phyloP scores from a whole-genome alignment of 2,329 filamentous ascomycete genomes.

The Didymella glomerata region DNA sequence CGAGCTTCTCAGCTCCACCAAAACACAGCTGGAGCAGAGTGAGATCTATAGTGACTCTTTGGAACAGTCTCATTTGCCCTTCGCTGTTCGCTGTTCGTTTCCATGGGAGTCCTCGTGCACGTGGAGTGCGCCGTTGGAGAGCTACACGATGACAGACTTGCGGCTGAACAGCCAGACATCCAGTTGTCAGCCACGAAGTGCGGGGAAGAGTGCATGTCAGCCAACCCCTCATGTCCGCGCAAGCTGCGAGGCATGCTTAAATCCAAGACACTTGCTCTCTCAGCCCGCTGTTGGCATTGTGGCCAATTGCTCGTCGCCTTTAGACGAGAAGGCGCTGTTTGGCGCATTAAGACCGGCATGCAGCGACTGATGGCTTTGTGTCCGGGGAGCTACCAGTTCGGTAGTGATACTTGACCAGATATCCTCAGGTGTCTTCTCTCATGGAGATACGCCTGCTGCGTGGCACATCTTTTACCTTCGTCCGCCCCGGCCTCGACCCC shows the following conservation, averaged over 20 bases:
- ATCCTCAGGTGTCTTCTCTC: not conserved
- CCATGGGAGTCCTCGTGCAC: not conserved
- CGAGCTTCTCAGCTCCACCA: not conserved
- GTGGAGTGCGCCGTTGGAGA: constrained; percentile 3
- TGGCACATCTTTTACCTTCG: constrained; percentile 27
- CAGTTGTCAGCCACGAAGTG: constrained; percentile 5
- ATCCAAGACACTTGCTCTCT: not conserved
- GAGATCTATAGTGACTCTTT: not conserved
- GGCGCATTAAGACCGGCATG: not conserved
- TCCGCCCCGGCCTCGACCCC: constrained; percentile 33
- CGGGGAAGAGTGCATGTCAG: constrained; percentile 6
- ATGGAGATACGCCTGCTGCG: not conserved
- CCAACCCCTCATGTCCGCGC: constrained; percentile 3
- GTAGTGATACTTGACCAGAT: constrained; percentile 2
- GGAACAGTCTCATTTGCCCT: not conserved
- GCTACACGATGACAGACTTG: constrained; percentile 1
- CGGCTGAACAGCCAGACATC: constrained; percentile 5
- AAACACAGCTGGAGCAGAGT: not conserved
- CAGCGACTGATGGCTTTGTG: not conserved
- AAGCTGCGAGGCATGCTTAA: not conserved
- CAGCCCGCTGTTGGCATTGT: not conserved
- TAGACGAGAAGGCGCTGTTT: not conserved
- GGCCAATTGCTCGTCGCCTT: not conserved
- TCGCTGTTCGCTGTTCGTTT: not conserved
- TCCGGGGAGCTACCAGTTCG: not conserved